These are phyloP conservation scores for Cyclotella sp. DNA, from an alignment of 108 stramenopile genomes.

Conservation along the genomic window DNA sequence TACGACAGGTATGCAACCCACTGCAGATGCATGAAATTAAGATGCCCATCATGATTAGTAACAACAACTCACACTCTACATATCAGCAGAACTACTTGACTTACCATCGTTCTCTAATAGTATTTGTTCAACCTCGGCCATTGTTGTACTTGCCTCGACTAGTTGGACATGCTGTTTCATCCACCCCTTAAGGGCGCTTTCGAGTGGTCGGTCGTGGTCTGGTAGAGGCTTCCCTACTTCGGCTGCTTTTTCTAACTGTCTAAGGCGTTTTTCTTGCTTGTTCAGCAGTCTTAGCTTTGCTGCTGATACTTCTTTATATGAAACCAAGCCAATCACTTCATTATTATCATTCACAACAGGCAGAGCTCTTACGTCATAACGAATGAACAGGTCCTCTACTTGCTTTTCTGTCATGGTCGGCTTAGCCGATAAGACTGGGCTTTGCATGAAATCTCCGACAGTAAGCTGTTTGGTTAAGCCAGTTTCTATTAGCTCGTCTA, in stretches of 20 bases:
- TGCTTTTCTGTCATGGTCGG: constrained; percentile 86
- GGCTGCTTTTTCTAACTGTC: constrained; percentile 48
- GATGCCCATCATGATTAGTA: neutral
- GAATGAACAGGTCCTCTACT: constrained; percentile 86
- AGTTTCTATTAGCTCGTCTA: constrained; percentile 78
- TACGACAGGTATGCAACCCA: constrained; percentile 89
- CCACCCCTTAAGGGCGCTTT: constrained; percentile 88
- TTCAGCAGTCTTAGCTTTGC: constrained; percentile 71
- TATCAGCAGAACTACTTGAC: neutral
- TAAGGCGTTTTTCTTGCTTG: constrained; percentile 60
- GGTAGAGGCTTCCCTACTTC: constrained; percentile 46
- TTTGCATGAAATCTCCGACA: constrained; percentile 89
- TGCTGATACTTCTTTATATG: constrained; percentile 90
- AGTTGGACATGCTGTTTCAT: constrained; percentile 88
- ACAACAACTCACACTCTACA: neutral
- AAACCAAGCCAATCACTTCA: constrained; percentile 84
- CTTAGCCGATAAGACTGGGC: constrained; percentile 75
- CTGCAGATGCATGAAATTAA: neutral
- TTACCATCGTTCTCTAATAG: constrained; percentile 78
- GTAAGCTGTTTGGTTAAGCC: constrained; percentile 67
- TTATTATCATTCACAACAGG: constrained; percentile 87
- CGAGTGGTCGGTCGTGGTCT: constrained; percentile 50
- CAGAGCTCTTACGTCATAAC: constrained; percentile 87
- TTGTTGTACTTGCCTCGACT: constrained; percentile 76
- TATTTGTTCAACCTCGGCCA: constrained; percentile 85